Base-by-base conservation (phyloP, 1,284 basidiomycete genomes). In the Meripilus lineatus region DNA sequence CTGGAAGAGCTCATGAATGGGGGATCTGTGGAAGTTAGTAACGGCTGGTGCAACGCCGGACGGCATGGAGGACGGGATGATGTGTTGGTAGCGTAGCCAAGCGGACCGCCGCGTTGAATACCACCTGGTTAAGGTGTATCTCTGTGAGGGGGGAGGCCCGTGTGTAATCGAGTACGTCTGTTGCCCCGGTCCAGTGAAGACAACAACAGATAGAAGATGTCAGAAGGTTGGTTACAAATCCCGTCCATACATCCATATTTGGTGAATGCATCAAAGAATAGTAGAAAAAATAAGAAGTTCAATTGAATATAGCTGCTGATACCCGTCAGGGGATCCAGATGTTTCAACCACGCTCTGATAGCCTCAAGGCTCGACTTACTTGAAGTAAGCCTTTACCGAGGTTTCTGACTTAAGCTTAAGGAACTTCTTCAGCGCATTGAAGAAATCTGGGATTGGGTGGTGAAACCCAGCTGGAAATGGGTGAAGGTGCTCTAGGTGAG, bases 361-460 rank as follows among this genome's bases (percentile, higher is more conserved):
- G 50, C 93, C 90, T 23, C 69, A 64, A 54, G 93, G 65, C 30
- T n/a, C n/a, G n/a, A n/a, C n/a, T n/a, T n/a, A n/a, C n/a, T n/a
- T n/a, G n/a, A n/a, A n/a, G n/a, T n/a, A n/a, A n/a, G n/a, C n/a
- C n/a, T n/a, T n/a, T n/a, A n/a, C n/a, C n/a, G n/a, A 93, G 67
- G 48, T 84, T 79, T 0, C 72, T 77, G 2, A 93, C 79, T 55
- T 93, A 90, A 0, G 79, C 65, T 42, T 72, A 74, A 44, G 93
- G 64, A 53, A 93, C 89, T 44, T 84, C 85, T 38, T 78, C 72
- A 2, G 74, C 69, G 50, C 83, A 84, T 49, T 83, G 75, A 45
- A 89, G 46, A 58, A 89, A 89, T 6, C 80, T 74, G 32, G 70
- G 64, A 42, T 77, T 81, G 0, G 86, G 87, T 13, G 81, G 82